Evolutionary conservation across 352 stramenopile genomes (phyloP), one percentile per base, ranked within the genome.

Genomic region (Globisporangium echinulatum): DNA sequence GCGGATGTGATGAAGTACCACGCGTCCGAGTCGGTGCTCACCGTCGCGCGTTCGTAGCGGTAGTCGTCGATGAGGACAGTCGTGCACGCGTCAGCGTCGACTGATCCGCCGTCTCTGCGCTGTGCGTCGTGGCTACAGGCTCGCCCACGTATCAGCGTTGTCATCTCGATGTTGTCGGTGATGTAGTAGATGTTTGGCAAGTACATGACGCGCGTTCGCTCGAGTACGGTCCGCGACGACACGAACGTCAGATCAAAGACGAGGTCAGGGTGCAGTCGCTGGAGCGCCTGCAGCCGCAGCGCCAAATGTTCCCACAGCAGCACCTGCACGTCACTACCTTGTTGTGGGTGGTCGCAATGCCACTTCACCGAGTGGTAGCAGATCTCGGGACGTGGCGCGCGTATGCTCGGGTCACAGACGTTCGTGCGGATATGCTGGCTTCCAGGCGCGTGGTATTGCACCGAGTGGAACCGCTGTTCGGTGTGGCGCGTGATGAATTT

Each of bases 31-130:
- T 82, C 68, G 15, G 64, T 80, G 39, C 66, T 52, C 4, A 87
- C 43, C 11, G 69, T 58, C 7, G 66, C 64, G 1, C 75, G 68
- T 40, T 85, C 74, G 37, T 87, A 90, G 38, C 79, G 73, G 13
- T 75, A 85, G 54, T 84, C 75, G 46, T 84, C 75, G 5, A 82
- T 53, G 19, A 79, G 66, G 0, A 74, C 47, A 1, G 75, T 82
- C 13, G 44, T 44, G 36, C 70, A 81, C 25, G 11, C 11, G 13
- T 14, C n/a, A 61, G 8, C 5, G 68, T 40, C 25, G 8, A 49
- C 3, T 49, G 70, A 40, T 77, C 67, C 0, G 77, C 54, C 2
- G 71, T 80, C n/a, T 40, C 47, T 36, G 39, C 3, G 39, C 7
- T 43, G 7, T 1, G 36, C n/a, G 6, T n/a, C 66, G 10, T 25